Evolutionary conservation across 495 filamentous ascomycete genomes (phyloP).

Genomic region (Aspergillus panamensis): DNA sequence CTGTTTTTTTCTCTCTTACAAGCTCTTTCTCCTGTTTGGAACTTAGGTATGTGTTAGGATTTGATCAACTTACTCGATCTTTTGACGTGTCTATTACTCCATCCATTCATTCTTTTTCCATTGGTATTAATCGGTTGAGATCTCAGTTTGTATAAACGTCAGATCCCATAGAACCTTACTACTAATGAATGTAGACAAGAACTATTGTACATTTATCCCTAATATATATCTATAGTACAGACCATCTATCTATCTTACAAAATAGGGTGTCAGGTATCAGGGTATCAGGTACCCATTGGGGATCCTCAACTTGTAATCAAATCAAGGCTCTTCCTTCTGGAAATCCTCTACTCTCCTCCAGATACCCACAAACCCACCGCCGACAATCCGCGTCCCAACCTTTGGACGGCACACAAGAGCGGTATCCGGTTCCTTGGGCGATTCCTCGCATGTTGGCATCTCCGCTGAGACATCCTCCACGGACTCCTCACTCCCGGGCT

Average conservation of each 20-base stretch:
- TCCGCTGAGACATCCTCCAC: not conserved
- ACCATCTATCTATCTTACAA: no score
- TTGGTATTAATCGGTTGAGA: not conserved
- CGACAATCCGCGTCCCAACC: conserved; percentile 57
- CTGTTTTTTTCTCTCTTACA: conserved; percentile 12
- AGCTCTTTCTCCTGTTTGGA: conserved; percentile 8
- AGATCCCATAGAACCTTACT: no score
- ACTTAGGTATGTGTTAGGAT: conserved; percentile 23
- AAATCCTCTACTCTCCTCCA: conserved; percentile 53
- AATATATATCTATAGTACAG: no score
- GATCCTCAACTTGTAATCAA: not conserved
- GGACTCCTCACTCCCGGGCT: not conserved
- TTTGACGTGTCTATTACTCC: not conserved
- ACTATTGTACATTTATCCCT: no score
- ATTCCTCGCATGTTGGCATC: conserved; percentile 5
- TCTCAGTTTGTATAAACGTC: no score
- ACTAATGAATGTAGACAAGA: no score
- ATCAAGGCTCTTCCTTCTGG: conserved; percentile 8
- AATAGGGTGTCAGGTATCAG: no score
- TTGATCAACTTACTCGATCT: conserved; percentile 17
- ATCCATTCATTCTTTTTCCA: not conserved
- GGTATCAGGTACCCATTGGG: no score
- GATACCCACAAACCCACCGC: conserved; percentile 69
- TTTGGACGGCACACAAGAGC: conserved; percentile 68
- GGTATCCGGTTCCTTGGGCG: conserved; percentile 36